Base-by-base conservation (phyloP, 2,329 filamentous ascomycete species). In the Colletotrichum cordylinicola region DNA sequence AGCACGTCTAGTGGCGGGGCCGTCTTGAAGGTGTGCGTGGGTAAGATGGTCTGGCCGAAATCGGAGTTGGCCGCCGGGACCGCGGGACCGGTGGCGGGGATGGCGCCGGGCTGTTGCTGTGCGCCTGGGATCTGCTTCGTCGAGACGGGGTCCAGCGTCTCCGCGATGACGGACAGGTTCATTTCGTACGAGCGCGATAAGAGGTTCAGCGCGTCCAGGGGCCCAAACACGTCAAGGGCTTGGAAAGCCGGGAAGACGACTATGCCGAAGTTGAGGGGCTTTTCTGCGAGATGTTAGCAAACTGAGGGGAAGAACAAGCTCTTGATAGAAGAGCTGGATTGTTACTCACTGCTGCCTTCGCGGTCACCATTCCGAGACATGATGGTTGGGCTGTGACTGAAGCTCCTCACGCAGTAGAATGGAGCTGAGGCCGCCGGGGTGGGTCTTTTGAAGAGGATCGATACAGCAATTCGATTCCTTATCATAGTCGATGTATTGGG, bases 1-100 rank as follows among this genome's bases (percentile, higher is more conserved):
- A 93, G 82, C 13, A 92, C 87, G 62, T 92, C 90, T 1, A 91
- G 81, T 7, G 85, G 76, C 0, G 88, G 88, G 1, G 87, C 83
- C 0, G 80, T 81, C 27, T 80, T 82, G 72, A 89, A 89, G 0
- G 89, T 91, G 77, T 80, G 80, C 15, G 81, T 80, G 2, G 81
- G 79, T 13, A 79, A 72, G 35, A 81, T 60, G 10, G 70, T 74
- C 72, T 75, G 67, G 68, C 73, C 52, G 52, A 73, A 77, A 43
- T 73, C 69, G 43, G 74, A 77, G 24, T 31, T 52, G 2, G 62
- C 56, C 5, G 15, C 8, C n/a, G 72, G 31, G 5, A 27, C 37
- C 2, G 55, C 15, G 21, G 48, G 13, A 4, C 61, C 21, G 16
- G 61, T n/a, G 35, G 67, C 67, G 55, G 67, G 52, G 35, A 69